phyloP scores from a whole-genome alignment of 208 protist species.

The Acanthamoeba triangularis region DNA sequence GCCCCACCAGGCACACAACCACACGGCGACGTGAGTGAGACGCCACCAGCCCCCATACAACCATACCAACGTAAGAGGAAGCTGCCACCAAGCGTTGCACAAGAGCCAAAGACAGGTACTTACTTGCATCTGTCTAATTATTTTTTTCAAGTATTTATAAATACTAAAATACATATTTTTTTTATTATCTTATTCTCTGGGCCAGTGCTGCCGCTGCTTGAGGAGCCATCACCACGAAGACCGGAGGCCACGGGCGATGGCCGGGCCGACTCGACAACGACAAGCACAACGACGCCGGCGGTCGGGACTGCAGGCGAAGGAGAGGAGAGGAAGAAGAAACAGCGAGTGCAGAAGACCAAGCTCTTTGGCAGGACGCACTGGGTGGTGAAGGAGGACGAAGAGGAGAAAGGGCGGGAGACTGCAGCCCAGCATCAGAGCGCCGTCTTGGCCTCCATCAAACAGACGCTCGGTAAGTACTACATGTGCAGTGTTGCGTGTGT shows the following conservation, averaged over 20 bases:
- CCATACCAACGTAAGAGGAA: constrained; percentile 25
- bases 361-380: constrained; percentile 48
- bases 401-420: background rate
- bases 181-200: too few species aligned
- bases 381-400: constrained; percentile 33
- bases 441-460: background rate
- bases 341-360: constrained; percentile 9
- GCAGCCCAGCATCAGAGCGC: background rate
- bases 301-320: background rate
- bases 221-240: background rate
- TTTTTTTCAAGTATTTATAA: too few species aligned
- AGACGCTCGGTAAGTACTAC: background rate
- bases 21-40: background rate
- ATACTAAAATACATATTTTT: too few species aligned
- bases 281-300: background rate
- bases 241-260: background rate
- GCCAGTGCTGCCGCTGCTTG: constrained; percentile 8
- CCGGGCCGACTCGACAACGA: background rate
- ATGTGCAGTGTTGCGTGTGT: background rate
- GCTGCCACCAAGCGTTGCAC: background rate
- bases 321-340: background rate
- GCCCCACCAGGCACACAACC: background rate
- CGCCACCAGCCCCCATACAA: background rate
- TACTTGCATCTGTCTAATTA: background rate
- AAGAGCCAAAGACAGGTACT: background rate